Evolutionary conservation across 768 basidiomycete genomes (phyloP), one percentile per base, ranked within the genome.

Genomic region (Mrakia blollopis): DNA sequence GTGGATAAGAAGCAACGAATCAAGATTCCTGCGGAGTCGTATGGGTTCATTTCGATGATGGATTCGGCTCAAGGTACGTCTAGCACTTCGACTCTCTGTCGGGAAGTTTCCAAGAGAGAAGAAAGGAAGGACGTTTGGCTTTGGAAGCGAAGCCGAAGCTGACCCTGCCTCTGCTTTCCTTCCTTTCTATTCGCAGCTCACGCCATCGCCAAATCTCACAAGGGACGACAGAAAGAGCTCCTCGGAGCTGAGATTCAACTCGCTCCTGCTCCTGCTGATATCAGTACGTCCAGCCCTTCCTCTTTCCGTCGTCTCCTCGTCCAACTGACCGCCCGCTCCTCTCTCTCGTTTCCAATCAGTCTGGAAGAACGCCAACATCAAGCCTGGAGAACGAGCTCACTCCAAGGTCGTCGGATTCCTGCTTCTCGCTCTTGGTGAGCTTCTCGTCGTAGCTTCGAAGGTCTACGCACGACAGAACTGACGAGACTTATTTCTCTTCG

Each of bases 351-450:
- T 39, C 6, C 57, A 6, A 8, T 39, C n/a, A 74, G 73, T 98
- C 70, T 99, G 97, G 97, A 84, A 87, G 62, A 99, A 99, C 83
- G 87, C 98, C 86, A 90, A 89, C 81, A 89, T 88, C 81, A 88
- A 90, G 2, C 86, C 91, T 25, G 87, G 84, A 10, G 90, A 92
- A 79, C 82, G 92, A 32, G 84, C 88, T 35, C 87, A 89, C 54
- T 91, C 91, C 83, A 88, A 87, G 80, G 84, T 86, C 44, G 84
- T 91, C 35, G 96, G 97, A n/a, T 92, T 92, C 84, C 77, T 91
- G 52, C 87, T 91, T 83, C 87, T 99, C 73, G 85, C 87, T 30
- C 80, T 89, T 41, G 63, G 73, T 74, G n/a, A 47, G 60, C 35
- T 25, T 32, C 13, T n/a, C n/a, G 44, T 4, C n/a, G n/a, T n/a